Base-by-base conservation (phyloP, 2,329 filamentous ascomycete genomes). In the Talaromyces piceae region DNA sequence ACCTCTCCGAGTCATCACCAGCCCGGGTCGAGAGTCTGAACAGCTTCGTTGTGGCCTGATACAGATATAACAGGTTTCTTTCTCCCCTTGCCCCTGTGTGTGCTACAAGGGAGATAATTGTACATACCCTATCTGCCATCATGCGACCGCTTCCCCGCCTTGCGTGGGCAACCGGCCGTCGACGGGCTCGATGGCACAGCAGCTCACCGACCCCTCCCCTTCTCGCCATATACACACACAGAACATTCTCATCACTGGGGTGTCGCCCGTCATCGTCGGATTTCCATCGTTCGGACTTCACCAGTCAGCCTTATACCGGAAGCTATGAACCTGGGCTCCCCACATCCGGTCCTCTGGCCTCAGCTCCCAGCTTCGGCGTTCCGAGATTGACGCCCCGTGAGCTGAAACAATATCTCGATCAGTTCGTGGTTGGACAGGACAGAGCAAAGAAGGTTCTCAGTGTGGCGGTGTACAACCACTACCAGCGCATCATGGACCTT, bases 401-500 rank as follows among this genome's bases (percentile, higher is more conserved):
- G 59, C 77, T 98, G 61, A 96, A 97, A 75, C 83, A 88, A 63
- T 87, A 93, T 62, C 82, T 97, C 27, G 93, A 98, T 66, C 87
- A 93, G 64, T 98, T 94, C 66, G 91, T 98, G 1, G 91, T 98
- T 3, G 93, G 91, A 37, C 93, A 98, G 69, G 89, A 96, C 58
- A 83, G 89, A 54, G 90, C 93, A 25, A 77, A 98, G 77, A 94
- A 95, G 69, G 88, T 91, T 12, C 83, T 97, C 57, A 93, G 89
- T 57, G 86, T 91, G 3, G 90, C 91, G 5, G 87, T 98, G 25
- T 96, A 95, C 73, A 96, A 97, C 64, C 93, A 98, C 67, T 96
- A 97, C 65, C 89, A 96, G 69, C 82, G 88, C 44, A 80, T 95
- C 54, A 84, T 91, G 60, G 83, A 87, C 67, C 63, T 86, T 22